phyloP scores from a whole-genome alignment of 257 asterid species.

The Fraxinus quadrangulata region DNA sequence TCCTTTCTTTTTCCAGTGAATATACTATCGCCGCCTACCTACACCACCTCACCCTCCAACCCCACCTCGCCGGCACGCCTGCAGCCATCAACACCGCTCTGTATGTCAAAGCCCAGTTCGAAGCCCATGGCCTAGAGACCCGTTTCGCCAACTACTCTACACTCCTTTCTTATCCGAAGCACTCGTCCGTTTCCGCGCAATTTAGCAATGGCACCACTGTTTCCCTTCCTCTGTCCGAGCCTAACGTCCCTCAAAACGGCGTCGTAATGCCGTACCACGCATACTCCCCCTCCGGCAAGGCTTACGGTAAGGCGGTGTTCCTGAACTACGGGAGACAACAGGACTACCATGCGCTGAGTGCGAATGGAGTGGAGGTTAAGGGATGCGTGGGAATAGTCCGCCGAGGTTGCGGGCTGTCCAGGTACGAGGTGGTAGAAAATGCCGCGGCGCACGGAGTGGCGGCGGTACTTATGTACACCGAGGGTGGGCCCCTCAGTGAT shows the following conservation, averaged over 20 bases:
- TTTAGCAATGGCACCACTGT: conserved; percentile 47
- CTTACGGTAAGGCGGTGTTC: conserved; percentile 62
- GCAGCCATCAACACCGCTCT: conserved; percentile 60
- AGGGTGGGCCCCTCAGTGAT: conserved; percentile 37
- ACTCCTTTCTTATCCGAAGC: conserved; percentile 75
- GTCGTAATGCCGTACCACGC: conserved; percentile 79
- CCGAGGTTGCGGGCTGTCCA: conserved; percentile 70
- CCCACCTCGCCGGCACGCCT: conserved; percentile 90
- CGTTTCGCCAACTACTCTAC: conserved; percentile 55
- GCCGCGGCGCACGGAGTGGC: conserved; percentile 81
- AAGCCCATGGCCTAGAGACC: conserved; percentile 51
- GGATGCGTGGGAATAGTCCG: conserved; percentile 82
- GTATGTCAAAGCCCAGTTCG: conserved; percentile 70
- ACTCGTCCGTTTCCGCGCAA: conserved; percentile 60
- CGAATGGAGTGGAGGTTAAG: conserved; percentile 52
- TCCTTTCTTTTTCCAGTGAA: conserved; percentile 72
- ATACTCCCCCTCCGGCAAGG: conserved; percentile 85
- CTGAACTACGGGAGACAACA: conserved; percentile 74
- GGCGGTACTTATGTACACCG: conserved; percentile 91
- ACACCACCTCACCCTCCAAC: conserved; percentile 82
- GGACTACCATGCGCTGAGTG: conserved; percentile 60
- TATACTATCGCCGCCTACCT: conserved; percentile 76
- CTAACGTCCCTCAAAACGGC: conserved; percentile 37
- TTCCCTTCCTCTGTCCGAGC: conserved; percentile 51
- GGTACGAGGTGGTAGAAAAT: conserved; percentile 65